Conservation (phyloP, 2,329 filamentous ascomycete species). For the Curvularia hawaiiensis region DNA sequence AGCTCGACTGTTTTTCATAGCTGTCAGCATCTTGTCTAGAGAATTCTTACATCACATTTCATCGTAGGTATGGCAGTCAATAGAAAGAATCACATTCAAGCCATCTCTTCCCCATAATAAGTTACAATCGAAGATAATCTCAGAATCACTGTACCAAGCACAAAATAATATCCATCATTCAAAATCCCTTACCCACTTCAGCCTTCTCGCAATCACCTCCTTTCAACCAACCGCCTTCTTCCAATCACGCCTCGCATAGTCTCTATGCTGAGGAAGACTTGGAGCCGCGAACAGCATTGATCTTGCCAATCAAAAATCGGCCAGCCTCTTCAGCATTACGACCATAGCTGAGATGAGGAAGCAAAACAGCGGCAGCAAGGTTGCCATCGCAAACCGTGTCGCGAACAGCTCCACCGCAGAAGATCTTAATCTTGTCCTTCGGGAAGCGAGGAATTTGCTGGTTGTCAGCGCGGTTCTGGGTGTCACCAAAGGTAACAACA, state of each 20-base stretch:
- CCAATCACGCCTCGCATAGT: not conserved
- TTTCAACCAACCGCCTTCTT: not conserved
- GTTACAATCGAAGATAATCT: not conserved
- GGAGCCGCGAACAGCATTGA: slow-evolving; percentile 2
- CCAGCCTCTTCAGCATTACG: slow-evolving; percentile 3
- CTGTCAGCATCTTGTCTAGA: not conserved
- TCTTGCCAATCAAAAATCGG: slow-evolving; percentile 7
- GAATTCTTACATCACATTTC: not conserved
- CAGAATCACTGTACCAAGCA: not conserved
- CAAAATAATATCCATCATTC: not conserved
- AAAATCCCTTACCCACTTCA: not conserved
- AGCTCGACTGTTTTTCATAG: not conserved
- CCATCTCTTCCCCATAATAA: not conserved
- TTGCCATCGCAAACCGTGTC: slow-evolving; percentile 10
- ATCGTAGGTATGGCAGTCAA: not conserved
- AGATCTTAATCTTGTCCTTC: slow-evolving; percentile 3
- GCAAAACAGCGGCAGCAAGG: slow-evolving; percentile 3
- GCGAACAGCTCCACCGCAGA: slow-evolving; percentile 3
- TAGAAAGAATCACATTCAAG: not conserved
- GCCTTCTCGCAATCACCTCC: not conserved
- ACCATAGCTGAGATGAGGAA: slow-evolving; percentile 9
- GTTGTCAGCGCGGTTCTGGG: slow-evolving; percentile 1
- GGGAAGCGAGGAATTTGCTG: slow-evolving; percentile 10
- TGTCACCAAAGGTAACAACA: slow-evolving; percentile 6
- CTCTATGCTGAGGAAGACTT: not conserved